Evolutionary conservation across 257 asterid species (phyloP).

Genomic region (Voacanga thouarsii): DNA sequence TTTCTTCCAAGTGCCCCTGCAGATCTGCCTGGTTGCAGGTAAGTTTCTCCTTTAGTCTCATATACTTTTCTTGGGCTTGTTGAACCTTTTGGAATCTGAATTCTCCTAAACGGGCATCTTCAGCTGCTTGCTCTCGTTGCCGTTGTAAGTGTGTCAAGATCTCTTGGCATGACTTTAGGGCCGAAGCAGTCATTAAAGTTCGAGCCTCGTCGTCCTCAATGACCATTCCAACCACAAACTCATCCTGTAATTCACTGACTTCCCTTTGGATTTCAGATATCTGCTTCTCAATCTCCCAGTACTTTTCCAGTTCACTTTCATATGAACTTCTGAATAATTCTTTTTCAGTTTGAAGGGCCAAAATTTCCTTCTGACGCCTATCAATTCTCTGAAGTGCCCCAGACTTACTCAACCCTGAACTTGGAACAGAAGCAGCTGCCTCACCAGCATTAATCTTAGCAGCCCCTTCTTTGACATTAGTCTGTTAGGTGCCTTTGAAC

Average conservation of each 20-base stretch:
- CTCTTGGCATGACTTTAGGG: slow-evolving; percentile 45
- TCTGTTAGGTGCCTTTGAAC: slow-evolving; percentile 32
- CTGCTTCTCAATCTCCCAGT: slow-evolving; percentile 40
- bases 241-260: slow-evolving; percentile 46
- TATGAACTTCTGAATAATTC: slow-evolving; percentile 43
- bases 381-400: slow-evolving; percentile 43
- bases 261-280: slow-evolving; percentile 38
- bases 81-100: slow-evolving; percentile 33
- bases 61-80: slow-evolving; percentile 28
- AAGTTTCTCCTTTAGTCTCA: slow-evolving; percentile 26
- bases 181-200: slow-evolving; percentile 40
- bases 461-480: slow-evolving; percentile 42
- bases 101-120: slow-evolving; percentile 27
- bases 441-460: slow-evolving; percentile 24
- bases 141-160: slow-evolving; percentile 28
- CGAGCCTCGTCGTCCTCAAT: slow-evolving; percentile 49
- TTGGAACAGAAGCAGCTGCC: slow-evolving; percentile 13
- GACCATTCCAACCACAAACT: slow-evolving; percentile 39
- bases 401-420: slow-evolving; percentile 33
- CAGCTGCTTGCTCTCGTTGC: slow-evolving; percentile 27
- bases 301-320: slow-evolving; percentile 33
- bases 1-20: slow-evolving; percentile 14
- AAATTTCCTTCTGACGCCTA: slow-evolving; percentile 41
- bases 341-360: slow-evolving; percentile 44
- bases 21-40: slow-evolving; percentile 12